Evolutionary conservation across 2,329 filamentous ascomycete species (phyloP).

Genomic region (Penicillium sclerotigenum): DNA sequence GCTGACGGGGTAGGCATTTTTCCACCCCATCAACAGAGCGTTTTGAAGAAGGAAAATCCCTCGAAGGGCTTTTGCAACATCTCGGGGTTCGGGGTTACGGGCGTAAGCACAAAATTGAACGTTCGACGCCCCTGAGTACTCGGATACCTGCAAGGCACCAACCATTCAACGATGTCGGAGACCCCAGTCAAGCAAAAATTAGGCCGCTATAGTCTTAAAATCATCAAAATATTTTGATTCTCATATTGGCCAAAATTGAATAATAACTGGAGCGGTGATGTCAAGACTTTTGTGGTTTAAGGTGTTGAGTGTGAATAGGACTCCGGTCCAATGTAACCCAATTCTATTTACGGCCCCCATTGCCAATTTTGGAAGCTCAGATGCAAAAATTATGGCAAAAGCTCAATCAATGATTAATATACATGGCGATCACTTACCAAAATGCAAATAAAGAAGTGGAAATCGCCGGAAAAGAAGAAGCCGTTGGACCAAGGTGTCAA

Average conservation of each 20-base stretch:
- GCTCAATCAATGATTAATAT: neutral
- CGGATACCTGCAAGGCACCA: neutral
- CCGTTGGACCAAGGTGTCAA: neutral
- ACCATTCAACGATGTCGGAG: neutral
- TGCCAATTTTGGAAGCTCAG: neutral
- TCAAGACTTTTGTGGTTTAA: neutral
- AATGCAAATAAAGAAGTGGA: neutral
- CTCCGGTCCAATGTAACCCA: neutral
- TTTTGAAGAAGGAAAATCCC: neutral
- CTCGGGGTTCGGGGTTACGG: neutral
- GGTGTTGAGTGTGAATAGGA: neutral
- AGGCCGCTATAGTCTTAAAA: neutral
- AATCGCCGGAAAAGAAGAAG: neutral
- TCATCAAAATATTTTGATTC: neutral
- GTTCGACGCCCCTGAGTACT: neutral
- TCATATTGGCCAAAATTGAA: neutral
- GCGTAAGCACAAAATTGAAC: neutral
- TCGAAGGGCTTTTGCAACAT: neutral
- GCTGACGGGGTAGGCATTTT: neutral
- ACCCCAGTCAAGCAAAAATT: neutral
- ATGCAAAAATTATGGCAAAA: neutral
- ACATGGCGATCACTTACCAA: neutral
- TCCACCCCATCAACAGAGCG: neutral
- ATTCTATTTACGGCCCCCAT: neutral
- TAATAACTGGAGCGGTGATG: neutral